Percentiles rank a stretch among this genome's conserved stretches.
Conservation (phyloP, 106 monocot species). For the Allium fistulosum region DNA sequence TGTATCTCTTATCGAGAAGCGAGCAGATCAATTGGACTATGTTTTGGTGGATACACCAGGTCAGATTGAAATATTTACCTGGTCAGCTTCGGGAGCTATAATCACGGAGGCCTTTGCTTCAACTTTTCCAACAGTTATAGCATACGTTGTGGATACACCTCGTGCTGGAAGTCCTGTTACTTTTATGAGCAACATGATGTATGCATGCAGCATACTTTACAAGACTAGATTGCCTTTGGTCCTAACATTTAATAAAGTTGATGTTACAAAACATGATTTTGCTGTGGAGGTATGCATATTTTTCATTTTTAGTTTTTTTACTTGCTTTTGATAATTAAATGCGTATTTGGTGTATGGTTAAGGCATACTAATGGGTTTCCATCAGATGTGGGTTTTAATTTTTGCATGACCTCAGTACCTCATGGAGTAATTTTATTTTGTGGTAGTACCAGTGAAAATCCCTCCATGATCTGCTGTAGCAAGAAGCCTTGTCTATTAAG, state of each 20-base stretch:
- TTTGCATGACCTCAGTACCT: too few species aligned
- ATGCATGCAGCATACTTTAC: constrained; percentile 98
- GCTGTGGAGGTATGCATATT: constrained; percentile 65
- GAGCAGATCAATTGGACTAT: constrained; percentile 92
- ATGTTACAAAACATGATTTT: constrained; percentile 94
- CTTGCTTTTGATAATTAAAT: too few species aligned
- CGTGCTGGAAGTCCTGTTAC: constrained; percentile 77
- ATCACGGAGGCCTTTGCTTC: constrained; percentile 97
- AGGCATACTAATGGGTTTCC: too few species aligned
- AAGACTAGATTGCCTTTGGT: constrained; percentile 91
- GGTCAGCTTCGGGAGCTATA: constrained; percentile 98
- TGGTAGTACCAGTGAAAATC: too few species aligned
- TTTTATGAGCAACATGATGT: constrained; percentile 99
- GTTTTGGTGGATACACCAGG: constrained; percentile 96
- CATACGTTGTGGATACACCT: constrained; percentile 95
- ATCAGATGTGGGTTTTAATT: too few species aligned
- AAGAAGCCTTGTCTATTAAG: too few species aligned
- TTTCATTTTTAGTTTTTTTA: too few species aligned
- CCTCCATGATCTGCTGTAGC: too few species aligned
- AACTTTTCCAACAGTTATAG: constrained; percentile 86
- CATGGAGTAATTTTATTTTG: too few species aligned
- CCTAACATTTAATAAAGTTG: constrained; percentile 85
- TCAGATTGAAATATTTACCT: constrained; percentile 97
- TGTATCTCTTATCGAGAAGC: constrained; percentile 67
- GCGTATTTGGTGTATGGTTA: too few species aligned